These are phyloP conservation scores for Huiozyma naganishii DNA, from an alignment of 805 yeast species.

Conservation along the genomic window DNA sequence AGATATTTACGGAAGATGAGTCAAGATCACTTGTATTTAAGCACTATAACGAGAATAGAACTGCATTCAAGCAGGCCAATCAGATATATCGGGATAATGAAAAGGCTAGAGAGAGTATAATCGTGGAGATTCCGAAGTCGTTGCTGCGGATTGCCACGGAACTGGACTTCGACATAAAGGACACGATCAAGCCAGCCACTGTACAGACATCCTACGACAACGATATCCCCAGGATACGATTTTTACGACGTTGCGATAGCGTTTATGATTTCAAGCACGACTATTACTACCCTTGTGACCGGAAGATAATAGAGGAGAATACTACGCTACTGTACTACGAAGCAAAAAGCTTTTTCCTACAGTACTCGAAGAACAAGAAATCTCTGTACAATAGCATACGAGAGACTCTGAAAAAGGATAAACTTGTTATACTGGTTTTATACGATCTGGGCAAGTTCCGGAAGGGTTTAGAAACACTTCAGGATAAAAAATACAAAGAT, in stretches of 20 bases:
- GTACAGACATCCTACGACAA: constrained; percentile 16
- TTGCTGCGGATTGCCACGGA: constrained; percentile 25
- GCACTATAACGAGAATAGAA: constrained; percentile 4
- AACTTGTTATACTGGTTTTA: constrained; percentile 34
- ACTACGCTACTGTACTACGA: constrained; percentile 35
- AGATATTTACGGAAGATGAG: constrained; percentile 14
- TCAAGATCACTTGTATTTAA: constrained; percentile 7
- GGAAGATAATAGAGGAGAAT: constrained; percentile 34
- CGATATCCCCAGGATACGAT: constrained; percentile 36
- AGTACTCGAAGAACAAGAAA: constrained; percentile 22
- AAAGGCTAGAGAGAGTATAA: constrained; percentile 42
- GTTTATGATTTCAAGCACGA: constrained; percentile 39
- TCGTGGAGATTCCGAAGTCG: constrained; percentile 31
- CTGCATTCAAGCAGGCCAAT: constrained; percentile 28
- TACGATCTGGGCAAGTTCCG: constrained; percentile 40
- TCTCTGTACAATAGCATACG: constrained; percentile 17
- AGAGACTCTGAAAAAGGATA: constrained; percentile 14
- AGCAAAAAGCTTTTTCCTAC: constrained; percentile 35
- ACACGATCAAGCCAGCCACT: constrained; percentile 16
- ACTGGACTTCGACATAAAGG: constrained; percentile 12
- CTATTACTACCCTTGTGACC: constrained; percentile 42
- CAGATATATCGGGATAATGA: constrained; percentile 35
- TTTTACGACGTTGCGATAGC: constrained; percentile 42
- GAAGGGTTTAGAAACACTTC: constrained; percentile 33
- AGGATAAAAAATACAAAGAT: constrained; percentile 36